Evolutionary conservation across 768 basidiomycete genomes (phyloP).

Genomic region (Tricholoma saponaceum): DNA sequence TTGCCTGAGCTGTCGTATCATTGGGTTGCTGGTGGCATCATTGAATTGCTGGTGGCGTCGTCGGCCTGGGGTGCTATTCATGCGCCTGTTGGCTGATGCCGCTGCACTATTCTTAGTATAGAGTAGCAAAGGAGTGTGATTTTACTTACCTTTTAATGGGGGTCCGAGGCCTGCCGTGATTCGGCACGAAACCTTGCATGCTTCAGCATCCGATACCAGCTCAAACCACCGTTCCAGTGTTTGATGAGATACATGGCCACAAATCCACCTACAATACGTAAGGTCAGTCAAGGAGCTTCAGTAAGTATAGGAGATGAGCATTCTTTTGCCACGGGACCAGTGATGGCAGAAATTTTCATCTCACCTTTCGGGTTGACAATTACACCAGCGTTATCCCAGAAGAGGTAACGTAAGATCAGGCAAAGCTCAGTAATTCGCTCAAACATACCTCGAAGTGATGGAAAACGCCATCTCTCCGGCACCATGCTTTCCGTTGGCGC

Average conservation of each 20-base stretch:
- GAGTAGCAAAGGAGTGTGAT: no score
- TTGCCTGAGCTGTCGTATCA: no score
- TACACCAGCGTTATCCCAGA: conserved; percentile 89
- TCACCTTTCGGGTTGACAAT: conserved; percentile 99
- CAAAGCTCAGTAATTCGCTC: not conserved
- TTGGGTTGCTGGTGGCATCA: no score
- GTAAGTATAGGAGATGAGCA: conserved; percentile 61
- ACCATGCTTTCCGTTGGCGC: conserved; percentile 98
- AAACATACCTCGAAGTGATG: conserved; percentile 87
- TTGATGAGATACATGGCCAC: conserved; percentile 99
- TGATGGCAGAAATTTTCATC: conserved; percentile 99
- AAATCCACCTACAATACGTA: conserved; percentile 70
- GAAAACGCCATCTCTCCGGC: conserved; percentile 97
- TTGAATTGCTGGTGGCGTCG: no score
- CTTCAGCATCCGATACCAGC: conserved; percentile 10
- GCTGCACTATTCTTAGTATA: no score
- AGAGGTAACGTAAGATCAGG: not conserved
- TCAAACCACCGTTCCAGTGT: conserved; percentile 97
- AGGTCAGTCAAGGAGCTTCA: not conserved
- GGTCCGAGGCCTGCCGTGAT: no score
- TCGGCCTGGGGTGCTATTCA: no score
- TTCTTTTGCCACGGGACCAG: conserved; percentile 98
- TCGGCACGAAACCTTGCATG: no score
- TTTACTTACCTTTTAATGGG: no score
- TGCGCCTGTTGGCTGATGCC: no score